phyloP scores from a whole-genome alignment of 805 yeast genomes.

The Saccharomycopsis olivae region DNA sequence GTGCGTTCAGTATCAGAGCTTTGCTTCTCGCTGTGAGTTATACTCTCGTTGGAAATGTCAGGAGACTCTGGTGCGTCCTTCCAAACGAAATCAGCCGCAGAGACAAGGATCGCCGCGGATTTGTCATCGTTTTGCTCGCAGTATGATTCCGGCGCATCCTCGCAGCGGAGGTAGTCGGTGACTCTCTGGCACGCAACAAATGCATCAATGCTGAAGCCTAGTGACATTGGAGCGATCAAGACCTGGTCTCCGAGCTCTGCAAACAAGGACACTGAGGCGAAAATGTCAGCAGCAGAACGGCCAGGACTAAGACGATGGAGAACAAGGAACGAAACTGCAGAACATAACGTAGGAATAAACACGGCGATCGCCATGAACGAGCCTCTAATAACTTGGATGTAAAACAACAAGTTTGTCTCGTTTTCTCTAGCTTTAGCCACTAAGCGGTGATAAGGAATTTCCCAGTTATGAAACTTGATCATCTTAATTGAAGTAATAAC shows the following conservation, averaged over 20 bases:
- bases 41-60: constrained; percentile 13
- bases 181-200: constrained; percentile 49
- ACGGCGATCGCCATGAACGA: constrained; percentile 40
- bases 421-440: constrained; percentile 40
- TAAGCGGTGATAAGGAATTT: constrained; percentile 50
- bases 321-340: constrained; percentile 41
- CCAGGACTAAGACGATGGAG: constrained; percentile 29
- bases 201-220: constrained; percentile 60
- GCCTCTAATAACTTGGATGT: constrained; percentile 53
- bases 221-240: constrained; percentile 58
- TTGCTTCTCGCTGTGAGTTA: constrained; percentile 19
- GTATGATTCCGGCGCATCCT: constrained; percentile 1
- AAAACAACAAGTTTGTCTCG: constrained; percentile 48
- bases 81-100: constrained; percentile 58
- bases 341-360: constrained; percentile 40
- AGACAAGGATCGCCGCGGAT: constrained; percentile 36
- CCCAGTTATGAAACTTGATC: constrained; percentile 83
- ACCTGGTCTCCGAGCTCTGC: constrained; percentile 50
- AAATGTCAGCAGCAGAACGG: constrained; percentile 47
- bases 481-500: constrained; percentile 49
- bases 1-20: constrained; percentile 2
- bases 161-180: constrained; percentile 35
- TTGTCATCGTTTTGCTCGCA: constrained; percentile 20
- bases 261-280: constrained; percentile 62
- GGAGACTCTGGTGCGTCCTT: constrained; percentile 23